phyloP scores from a whole-genome alignment of 345 rosid species.

The Trapa bicornis region DNA sequence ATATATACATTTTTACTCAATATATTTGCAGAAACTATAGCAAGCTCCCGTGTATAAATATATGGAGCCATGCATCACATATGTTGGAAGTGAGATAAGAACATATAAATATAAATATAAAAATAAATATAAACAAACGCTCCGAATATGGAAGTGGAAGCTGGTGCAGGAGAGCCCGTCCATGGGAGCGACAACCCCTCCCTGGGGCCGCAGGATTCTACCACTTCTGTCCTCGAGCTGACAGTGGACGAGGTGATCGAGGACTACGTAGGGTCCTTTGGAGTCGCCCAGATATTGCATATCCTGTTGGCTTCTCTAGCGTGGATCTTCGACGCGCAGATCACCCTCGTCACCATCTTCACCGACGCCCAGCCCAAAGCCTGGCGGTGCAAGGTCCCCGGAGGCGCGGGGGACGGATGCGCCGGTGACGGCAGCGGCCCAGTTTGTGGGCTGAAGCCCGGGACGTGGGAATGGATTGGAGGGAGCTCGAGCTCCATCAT shows the following conservation, averaged over 20 bases:
- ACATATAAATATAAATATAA: no score
- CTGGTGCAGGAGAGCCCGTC: constrained; percentile 1
- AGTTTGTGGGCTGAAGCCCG: constrained; percentile 34
- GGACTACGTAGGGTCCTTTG: constrained; percentile 47
- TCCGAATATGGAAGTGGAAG: constrained; percentile 9
- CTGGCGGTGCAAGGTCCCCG: constrained; percentile 27
- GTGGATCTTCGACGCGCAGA: constrained; percentile 62
- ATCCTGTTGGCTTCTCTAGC: constrained; percentile 53
- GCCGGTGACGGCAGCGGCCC: constrained; percentile 9
- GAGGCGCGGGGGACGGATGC: not conserved
- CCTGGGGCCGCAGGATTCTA: constrained; percentile 2
- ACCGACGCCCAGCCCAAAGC: constrained; percentile 51
- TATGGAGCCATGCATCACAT: no score
- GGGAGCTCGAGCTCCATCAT: constrained; percentile 31
- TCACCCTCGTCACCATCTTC: constrained; percentile 51
- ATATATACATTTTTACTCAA: no score
- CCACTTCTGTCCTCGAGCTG: constrained; percentile 23
- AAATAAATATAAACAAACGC: not conserved
- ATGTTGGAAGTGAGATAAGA: no score
- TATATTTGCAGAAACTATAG: no score
- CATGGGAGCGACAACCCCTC: constrained; percentile 11
- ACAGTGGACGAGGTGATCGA: constrained; percentile 64
- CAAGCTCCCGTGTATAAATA: no score
- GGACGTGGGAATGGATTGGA: constrained; percentile 66
- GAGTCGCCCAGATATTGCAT: constrained; percentile 50